Conservation (phyloP, 495 filamentous ascomycete genomes). For the Neurospora tetrasperma region DNA sequence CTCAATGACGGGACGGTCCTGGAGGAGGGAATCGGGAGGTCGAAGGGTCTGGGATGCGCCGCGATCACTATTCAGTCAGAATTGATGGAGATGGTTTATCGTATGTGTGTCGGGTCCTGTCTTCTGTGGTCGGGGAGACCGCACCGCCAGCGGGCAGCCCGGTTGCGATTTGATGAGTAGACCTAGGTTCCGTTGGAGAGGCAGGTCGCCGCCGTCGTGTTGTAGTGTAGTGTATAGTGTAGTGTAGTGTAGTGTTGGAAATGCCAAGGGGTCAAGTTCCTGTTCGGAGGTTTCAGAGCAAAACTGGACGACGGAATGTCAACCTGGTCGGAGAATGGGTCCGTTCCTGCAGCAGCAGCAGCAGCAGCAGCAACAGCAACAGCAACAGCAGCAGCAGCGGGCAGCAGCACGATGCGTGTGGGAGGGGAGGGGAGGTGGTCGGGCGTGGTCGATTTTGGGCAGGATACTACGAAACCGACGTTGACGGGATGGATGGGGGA, state of each 20-base stretch:
- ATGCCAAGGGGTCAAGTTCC: neutral
- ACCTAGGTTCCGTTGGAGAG: neutral
- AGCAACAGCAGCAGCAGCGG: neutral
- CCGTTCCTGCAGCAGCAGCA: neutral
- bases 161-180: neutral
- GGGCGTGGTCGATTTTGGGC: neutral
- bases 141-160: neutral
- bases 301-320: neutral
- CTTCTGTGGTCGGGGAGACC: neutral
- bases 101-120: neutral
- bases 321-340: slow-evolving; percentile 1
- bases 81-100: neutral
- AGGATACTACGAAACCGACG: neutral
- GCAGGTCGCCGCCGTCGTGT: neutral
- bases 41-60: neutral
- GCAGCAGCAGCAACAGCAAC: neutral
- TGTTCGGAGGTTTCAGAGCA: neutral
- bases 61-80: neutral
- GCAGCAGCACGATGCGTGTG: neutral
- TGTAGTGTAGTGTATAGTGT: neutral
- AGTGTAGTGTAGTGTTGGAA: neutral
- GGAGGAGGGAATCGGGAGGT: neutral
- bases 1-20: neutral
- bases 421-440: neutral
- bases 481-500: neutral